phyloP scores from a whole-genome alignment of 2,329 filamentous ascomycete genomes.

The Trichoderma endophyticum region DNA sequence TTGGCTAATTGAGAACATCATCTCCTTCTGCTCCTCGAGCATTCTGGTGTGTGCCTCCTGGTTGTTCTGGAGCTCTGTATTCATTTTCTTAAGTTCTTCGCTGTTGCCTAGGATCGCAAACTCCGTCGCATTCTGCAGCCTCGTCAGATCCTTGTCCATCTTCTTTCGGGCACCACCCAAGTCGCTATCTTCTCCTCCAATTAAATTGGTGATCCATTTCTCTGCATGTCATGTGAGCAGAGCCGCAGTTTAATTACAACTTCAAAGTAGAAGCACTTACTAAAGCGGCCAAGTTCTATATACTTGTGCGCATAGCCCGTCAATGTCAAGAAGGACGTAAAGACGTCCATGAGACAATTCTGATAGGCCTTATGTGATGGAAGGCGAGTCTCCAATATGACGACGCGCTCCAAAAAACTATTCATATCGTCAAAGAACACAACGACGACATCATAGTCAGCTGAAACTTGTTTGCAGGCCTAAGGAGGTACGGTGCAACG shows the following conservation, averaged over 20 bases:
- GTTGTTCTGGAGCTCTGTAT: constrained; percentile 27
- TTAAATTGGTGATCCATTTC: constrained; percentile 31
- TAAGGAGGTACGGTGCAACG: background rate
- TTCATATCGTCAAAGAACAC: constrained; percentile 39
- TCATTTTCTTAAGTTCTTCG: constrained; percentile 31
- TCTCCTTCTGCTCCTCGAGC: constrained; percentile 27
- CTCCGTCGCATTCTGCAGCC: constrained; percentile 33
- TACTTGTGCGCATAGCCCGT: constrained; percentile 35
- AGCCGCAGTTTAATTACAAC: background rate
- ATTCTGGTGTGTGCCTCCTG: constrained; percentile 26
- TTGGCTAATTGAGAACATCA: constrained; percentile 28
- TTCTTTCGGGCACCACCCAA: constrained; percentile 30
- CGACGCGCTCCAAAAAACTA: constrained; percentile 35
- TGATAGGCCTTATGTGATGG: constrained; percentile 31
- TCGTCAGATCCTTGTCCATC: constrained; percentile 28
- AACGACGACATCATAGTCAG: constrained; percentile 39
- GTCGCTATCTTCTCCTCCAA: constrained; percentile 31
- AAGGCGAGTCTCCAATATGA: constrained; percentile 33
- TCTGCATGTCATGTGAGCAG: constrained; percentile 20
- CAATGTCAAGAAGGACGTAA: constrained; percentile 33
- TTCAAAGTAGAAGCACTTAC: constrained; percentile 18
- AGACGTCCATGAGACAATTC: constrained; percentile 37
- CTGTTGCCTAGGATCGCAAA: constrained; percentile 35
- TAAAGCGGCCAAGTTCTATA: constrained; percentile 34
- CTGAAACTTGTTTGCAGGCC: constrained; percentile 31